These are phyloP conservation scores for Pseudogymnoascus sp. DNA, from an alignment of 2,329 filamentous ascomycete species.

Conservation along the genomic window DNA sequence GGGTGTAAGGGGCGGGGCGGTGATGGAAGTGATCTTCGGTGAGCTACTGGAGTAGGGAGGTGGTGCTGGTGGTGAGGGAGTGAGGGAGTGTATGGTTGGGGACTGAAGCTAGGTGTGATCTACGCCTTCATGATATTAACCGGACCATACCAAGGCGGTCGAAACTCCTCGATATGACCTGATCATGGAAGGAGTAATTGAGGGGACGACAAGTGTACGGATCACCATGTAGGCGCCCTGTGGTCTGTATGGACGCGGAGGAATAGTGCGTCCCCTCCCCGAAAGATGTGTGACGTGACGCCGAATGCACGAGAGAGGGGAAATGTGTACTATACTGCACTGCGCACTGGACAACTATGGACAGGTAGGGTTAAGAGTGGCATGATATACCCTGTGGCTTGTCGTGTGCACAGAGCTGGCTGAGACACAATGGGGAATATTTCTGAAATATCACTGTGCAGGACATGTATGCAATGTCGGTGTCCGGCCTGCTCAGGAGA, in stretches of 20 bases:
- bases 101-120: background rate
- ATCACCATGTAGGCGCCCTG: background rate
- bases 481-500: background rate
- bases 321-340: background rate
- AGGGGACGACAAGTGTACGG: background rate
- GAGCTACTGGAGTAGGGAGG: slow-evolving; percentile 4
- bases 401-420: background rate
- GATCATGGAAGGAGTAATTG: background rate
- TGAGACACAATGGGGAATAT: background rate
- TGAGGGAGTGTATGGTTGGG: background rate
- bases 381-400: slow-evolving; percentile 2
- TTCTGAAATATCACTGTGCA: background rate
- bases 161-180: background rate
- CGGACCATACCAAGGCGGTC: background rate
- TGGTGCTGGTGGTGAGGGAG: background rate
- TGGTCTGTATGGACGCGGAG: background rate
- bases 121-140: background rate
- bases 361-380: background rate
- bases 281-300: background rate
- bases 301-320: slow-evolving; percentile 5
- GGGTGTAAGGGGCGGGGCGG: background rate
- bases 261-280: background rate
- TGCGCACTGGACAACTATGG: too few species aligned
- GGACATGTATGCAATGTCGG: background rate
- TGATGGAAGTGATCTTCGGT: background rate